Percentiles rank a stretch among this genome's conserved stretches.
These are phyloP conservation scores for Geotrichum aggregatum DNA, from an alignment of 1,139 yeast species.

Conservation along the genomic window DNA sequence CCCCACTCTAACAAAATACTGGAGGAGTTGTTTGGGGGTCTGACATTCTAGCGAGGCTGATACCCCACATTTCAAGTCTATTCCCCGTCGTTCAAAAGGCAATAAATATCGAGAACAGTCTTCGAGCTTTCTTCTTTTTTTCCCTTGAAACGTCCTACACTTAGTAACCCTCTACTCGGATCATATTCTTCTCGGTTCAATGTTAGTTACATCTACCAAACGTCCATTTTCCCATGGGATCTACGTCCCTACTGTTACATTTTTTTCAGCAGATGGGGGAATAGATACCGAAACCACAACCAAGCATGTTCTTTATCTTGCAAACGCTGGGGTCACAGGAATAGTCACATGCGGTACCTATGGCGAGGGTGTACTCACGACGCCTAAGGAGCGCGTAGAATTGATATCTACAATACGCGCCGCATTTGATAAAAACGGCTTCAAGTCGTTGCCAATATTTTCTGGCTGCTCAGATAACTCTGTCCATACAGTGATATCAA, in stretches of 20 bases:
- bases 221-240: conserved; percentile 9
- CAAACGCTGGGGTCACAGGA: conserved; percentile 10
- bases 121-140: too few species aligned
- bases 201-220: neutral
- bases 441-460: conserved; percentile 37
- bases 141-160: too few species aligned
- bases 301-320: conserved; percentile 12
- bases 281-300: conserved; percentile 2
- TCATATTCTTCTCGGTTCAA: too few species aligned
- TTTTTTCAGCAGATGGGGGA: conserved; percentile 13
- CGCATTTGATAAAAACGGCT: conserved; percentile 36
- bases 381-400: conserved; percentile 41
- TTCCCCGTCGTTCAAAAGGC: too few species aligned
- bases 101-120: too few species aligned
- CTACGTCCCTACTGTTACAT: conserved; percentile 11
- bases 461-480: conserved; percentile 44
- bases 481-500: conserved; percentile 40
- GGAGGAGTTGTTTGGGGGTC: too few species aligned
- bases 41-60: too few species aligned
- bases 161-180: too few species aligned
- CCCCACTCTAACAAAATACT: too few species aligned
- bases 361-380: conserved; percentile 47
- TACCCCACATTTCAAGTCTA: too few species aligned
- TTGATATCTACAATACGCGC: conserved; percentile 37
- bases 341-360: conserved; percentile 19